These are phyloP conservation scores for Acacia pycnantha DNA, from an alignment of 331 rosid species.

Conservation along the genomic window DNA sequence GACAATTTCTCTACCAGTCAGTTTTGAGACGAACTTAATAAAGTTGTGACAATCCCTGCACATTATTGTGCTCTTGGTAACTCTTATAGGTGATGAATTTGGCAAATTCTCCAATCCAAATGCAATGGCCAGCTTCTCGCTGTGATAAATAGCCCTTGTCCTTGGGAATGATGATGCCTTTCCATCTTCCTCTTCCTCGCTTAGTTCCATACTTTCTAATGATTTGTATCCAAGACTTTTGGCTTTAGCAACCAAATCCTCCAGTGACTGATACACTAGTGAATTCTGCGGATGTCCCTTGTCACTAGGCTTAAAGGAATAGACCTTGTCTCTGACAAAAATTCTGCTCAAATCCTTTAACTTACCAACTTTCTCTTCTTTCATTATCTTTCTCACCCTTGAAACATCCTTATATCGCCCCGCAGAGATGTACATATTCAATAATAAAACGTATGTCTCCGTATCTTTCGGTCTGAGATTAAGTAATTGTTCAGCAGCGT, in stretches of 20 bases:
- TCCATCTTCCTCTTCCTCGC: constrained; percentile 47
- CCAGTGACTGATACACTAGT: constrained; percentile 45
- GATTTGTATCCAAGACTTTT: constrained; percentile 60
- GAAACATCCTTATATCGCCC: constrained; percentile 67
- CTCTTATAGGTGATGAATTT: constrained; percentile 50
- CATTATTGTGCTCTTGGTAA: constrained; percentile 70
- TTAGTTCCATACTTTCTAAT: constrained; percentile 46
- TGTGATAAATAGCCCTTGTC: constrained; percentile 45
- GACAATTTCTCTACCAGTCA: constrained; percentile 67
- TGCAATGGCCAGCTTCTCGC: constrained; percentile 80
- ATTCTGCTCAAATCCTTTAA: constrained; percentile 91
- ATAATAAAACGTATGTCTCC: constrained; percentile 51
- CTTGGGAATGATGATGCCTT: constrained; percentile 29
- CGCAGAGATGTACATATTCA: constrained; percentile 62
- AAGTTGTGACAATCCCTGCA: constrained; percentile 83
- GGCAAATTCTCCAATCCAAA: constrained; percentile 69
- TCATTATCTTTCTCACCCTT: constrained; percentile 67
- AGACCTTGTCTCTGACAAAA: constrained; percentile 65
- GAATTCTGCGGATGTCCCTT: constrained; percentile 41
- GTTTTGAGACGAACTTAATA: constrained; percentile 49
- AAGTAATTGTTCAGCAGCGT: constrained; percentile 74
- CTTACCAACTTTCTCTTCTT: constrained; percentile 59
- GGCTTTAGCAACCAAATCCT: constrained; percentile 56
- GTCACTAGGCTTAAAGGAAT: constrained; percentile 74
- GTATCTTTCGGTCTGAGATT: constrained; percentile 70